Percentiles rank a stretch among this genome's conserved stretches.
Evolutionary conservation across 2,329 filamentous ascomycete genomes (phyloP).

Genomic region (Arthrinium puccinioides): DNA sequence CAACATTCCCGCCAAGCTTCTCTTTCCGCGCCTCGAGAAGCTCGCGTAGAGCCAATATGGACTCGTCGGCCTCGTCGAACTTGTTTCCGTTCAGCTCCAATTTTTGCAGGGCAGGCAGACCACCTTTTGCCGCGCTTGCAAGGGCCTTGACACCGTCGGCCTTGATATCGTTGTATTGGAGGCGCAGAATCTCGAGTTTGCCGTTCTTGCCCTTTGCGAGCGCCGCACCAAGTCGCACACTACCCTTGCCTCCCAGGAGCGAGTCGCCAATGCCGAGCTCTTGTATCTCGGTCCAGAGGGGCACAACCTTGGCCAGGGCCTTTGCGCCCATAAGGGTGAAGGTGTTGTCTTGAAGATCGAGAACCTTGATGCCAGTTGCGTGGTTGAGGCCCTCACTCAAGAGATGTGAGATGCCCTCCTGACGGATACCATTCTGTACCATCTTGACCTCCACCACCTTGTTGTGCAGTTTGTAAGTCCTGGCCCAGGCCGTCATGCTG

Average conservation of each 20-base stretch:
- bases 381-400: constrained; percentile 71
- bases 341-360: constrained; percentile 97
- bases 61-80: constrained; percentile 77
- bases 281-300: constrained; percentile 65
- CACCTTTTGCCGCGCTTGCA: constrained; percentile 56
- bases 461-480: constrained; percentile 74
- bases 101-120: constrained; percentile 70
- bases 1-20: constrained; percentile 53
- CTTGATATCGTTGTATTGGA: constrained; percentile 95
- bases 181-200: constrained; percentile 70
- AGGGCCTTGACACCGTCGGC: constrained; percentile 66
- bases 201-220: constrained; percentile 69
- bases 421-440: constrained; percentile 96
- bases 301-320: constrained; percentile 68
- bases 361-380: constrained; percentile 59
- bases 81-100: constrained; percentile 96
- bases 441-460: constrained; percentile 85
- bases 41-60: constrained; percentile 59
- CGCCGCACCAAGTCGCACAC: constrained; percentile 63
- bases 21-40: constrained; percentile 75
- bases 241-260: constrained; percentile 71
- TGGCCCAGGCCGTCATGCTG: constrained; percentile 93
- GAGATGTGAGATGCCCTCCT: constrained; percentile 81
- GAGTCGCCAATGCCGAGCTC: constrained; percentile 90
- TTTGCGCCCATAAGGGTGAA: constrained; percentile 77